Conservation (phyloP, 1,139 yeast species). For the Debaryomyces singareniensis region DNA sequence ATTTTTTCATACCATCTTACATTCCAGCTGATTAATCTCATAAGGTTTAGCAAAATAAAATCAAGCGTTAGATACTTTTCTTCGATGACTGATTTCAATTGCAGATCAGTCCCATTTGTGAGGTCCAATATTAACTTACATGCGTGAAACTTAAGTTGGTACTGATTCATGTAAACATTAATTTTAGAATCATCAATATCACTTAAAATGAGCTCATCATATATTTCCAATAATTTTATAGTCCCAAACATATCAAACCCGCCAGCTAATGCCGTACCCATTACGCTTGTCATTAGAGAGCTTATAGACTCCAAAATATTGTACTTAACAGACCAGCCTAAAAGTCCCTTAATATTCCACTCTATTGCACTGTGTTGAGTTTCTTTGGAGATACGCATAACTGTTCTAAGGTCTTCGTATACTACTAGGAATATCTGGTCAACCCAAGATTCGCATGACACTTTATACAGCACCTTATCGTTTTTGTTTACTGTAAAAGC, state of each 20-base stretch:
- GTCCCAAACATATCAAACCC: slow-evolving; percentile 37
- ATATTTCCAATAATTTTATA: slow-evolving; percentile 31
- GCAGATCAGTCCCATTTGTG: slow-evolving; percentile 14
- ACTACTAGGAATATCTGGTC: slow-evolving; percentile 32
- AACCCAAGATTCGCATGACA: slow-evolving; percentile 31
- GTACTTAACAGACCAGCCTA: slow-evolving; percentile 38
- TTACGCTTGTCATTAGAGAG: slow-evolving; percentile 34
- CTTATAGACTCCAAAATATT: slow-evolving; percentile 34
- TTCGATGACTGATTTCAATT: slow-evolving; percentile 20
- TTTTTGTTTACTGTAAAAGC: slow-evolving; percentile 16
- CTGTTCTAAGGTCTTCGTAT: slow-evolving; percentile 32
- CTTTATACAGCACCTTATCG: slow-evolving; percentile 5
- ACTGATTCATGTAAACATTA: slow-evolving; percentile 25
- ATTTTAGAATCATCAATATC: slow-evolving; percentile 25
- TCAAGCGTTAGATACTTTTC: slow-evolving; percentile 28
- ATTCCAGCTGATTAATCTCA: slow-evolving; percentile 34
- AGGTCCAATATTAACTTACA: slow-evolving; percentile 31
- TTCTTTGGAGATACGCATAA: slow-evolving; percentile 21
- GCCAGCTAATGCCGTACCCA: slow-evolving; percentile 26
- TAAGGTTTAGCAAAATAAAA: slow-evolving; percentile 25
- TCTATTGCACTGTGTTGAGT: slow-evolving; percentile 36
- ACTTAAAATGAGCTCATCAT: slow-evolving; percentile 36
- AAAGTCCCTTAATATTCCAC: slow-evolving; percentile 37
- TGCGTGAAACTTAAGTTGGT: slow-evolving; percentile 21
- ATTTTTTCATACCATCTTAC: slow-evolving; percentile 37